Evolutionary conservation across 306 rosid species (phyloP), one percentile per base, ranked within the genome.

Genomic region (Lupinus albus): DNA sequence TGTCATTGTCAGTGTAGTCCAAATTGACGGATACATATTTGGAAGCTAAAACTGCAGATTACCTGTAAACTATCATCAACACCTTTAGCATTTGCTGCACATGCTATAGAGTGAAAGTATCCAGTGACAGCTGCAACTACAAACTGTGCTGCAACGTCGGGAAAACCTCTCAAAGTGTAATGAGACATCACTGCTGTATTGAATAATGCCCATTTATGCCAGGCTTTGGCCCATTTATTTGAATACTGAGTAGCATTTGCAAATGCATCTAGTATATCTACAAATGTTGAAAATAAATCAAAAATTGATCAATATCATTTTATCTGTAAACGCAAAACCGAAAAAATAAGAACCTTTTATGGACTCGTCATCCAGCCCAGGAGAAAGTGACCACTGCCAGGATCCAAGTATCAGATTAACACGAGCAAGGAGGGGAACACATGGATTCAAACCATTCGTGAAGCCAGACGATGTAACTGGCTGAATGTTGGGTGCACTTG

Each of bases 31-130:
- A 17, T 12, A 71, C 36, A 56, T 54, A 59, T 54, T 41, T 12
- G 62, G 49, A 45, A 75, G 52, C n/a, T n/a, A n/a, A 61, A 50
- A 67, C 53, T 41, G 50, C 17, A 61, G 46, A 45, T 61, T 83
- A 89, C 98, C 97, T 86, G 98, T 83, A 93, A 88, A 84, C 97
- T 93, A 74, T 87, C 98, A 77, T 89, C 98, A 73, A 93, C 96
- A 73, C 97, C 98, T 86, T 84, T 90, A 59, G 96, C 84, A 88
- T 93, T 89, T 42, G 97, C 98, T 17, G 88, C 96, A 82, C 91
- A 93, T 69, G 98, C 97, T 68, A 93, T 93, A 53, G 98, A 93
- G 82, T 93, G 98, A 81, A 93, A 93, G 75, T 93, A 93, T 78
- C 98, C 98, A 6, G 90, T 88, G 38, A 93, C 98, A 45, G 98